Percentiles rank a stretch among this genome's conserved stretches.
Evolutionary conservation across 2,329 filamentous ascomycete genomes (phyloP).

Genomic region (Pseudopithomyces maydicus): DNA sequence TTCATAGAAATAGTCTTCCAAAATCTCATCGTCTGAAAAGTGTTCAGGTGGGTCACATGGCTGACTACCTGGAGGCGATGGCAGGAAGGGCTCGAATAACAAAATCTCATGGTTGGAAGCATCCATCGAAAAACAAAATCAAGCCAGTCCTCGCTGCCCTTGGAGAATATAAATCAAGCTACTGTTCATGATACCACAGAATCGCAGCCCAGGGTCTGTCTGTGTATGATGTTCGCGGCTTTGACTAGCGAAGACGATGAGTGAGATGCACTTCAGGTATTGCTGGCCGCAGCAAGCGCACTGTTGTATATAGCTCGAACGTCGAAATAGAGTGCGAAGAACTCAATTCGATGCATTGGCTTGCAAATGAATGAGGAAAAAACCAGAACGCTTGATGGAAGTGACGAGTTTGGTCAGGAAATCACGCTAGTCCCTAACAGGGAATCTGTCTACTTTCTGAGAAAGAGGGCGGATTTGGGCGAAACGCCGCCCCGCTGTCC

Average conservation of each 20-base stretch:
- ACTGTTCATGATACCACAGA: too few relatives aligned
- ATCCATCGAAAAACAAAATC: conserved; percentile 23
- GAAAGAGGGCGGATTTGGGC: background rate
- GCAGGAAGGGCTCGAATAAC: conserved; percentile 29
- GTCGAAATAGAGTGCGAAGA: too few relatives aligned
- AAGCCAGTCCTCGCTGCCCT: background rate
- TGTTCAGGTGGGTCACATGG: conserved; percentile 18
- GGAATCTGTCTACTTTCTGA: conserved; percentile 14
- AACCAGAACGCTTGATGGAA: background rate
- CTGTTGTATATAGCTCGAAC: background rate
- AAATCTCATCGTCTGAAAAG: conserved; percentile 27
- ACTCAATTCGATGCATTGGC: background rate
- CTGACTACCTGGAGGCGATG: conserved; percentile 15
- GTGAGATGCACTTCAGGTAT: too few relatives aligned
- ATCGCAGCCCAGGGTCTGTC: background rate
- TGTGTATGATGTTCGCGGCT: too few relatives aligned
- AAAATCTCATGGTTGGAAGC: conserved; percentile 22
- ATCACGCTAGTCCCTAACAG: conserved; percentile 19
- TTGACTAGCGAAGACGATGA: too few relatives aligned
- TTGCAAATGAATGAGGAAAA: too few relatives aligned
- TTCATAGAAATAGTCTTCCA: conserved; percentile 17
- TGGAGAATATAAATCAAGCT: background rate
- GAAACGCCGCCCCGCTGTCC: background rate
- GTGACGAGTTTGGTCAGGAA: background rate
- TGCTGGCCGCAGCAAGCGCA: too few relatives aligned